Percentiles rank a stretch among this genome's conserved stretches.
phyloP scores from a whole-genome alignment of 2,329 filamentous ascomycete genomes.

The Acrocalymma vagum region DNA sequence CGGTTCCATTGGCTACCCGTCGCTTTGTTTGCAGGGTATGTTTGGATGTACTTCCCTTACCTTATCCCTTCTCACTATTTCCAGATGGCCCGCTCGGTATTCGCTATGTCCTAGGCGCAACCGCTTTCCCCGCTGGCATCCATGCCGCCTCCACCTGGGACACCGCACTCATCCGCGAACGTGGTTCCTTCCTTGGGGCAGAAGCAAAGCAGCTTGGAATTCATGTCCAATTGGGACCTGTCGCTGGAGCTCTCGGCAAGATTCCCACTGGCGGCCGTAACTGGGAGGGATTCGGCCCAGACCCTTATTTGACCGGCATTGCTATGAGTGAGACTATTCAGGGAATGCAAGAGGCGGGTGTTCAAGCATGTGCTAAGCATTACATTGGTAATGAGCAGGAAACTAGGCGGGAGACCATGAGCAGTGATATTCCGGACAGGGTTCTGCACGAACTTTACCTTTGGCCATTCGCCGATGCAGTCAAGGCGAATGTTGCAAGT shows the following conservation, averaged over 20 bases:
- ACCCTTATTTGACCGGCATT: conserved; percentile 58
- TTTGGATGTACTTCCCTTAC: background rate
- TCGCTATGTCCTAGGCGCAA: conserved; percentile 46
- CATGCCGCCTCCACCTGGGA: conserved; percentile 51
- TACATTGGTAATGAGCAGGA: conserved; percentile 75
- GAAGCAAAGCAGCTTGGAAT: conserved; percentile 54
- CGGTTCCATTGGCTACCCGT: conserved; percentile 45
- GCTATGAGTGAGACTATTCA: conserved; percentile 53
- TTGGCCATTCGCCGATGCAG: conserved; percentile 80
- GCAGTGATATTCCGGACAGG: conserved; percentile 73
- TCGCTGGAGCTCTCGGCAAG: conserved; percentile 52
- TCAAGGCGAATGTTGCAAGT: conserved; percentile 68
- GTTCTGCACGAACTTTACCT: conserved; percentile 79
- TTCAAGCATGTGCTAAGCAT: conserved; percentile 55
- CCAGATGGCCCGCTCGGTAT: conserved; percentile 50
- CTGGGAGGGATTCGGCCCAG: conserved; percentile 59
- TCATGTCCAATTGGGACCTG: conserved; percentile 53
- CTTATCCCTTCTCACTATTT: conserved; percentile 9
- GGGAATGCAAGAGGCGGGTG: conserved; percentile 55
- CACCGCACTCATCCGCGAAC: conserved; percentile 40
- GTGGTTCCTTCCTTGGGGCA: conserved; percentile 43
- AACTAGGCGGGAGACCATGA: conserved; percentile 53
- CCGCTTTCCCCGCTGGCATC: conserved; percentile 51
- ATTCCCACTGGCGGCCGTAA: conserved; percentile 53
- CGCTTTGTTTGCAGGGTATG: conserved; percentile 50